Evolutionary conservation across 306 rosid species (phyloP), one percentile per base, ranked within the genome.

Genomic region (Geum urbanum): DNA sequence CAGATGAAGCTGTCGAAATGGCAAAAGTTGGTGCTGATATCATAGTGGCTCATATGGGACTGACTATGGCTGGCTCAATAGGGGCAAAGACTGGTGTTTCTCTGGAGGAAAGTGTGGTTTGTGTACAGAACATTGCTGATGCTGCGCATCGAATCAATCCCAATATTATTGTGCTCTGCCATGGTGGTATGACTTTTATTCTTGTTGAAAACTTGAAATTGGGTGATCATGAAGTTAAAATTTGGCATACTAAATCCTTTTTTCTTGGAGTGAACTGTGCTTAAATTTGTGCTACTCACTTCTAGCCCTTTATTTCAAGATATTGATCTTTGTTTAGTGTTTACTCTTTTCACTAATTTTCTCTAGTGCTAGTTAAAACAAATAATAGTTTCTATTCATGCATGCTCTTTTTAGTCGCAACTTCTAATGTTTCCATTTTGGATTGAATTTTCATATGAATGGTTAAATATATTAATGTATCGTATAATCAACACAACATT

Each of bases 1-100:
- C 77, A 80, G 55, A 81, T 66, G 98, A 87, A 84, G 95, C 96
- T 56, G 69, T 53, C 63, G 91, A 86, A 84, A 92, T 92, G 98
- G 84, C 96, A 63, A 78, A 85, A 76, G 96, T 72, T 54, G 96
- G 96, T 2, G 96, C 98, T 67, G 94, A 90, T 79, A 92, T 90
- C 64, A 82, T 92, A 67, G 98, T 92, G 20, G 97, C 96, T 44
- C 97, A 90, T 64, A 88, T 92, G 97, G 98, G 98, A 74, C 96
- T 92, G 75, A 92, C 96, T 20, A 86, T 96, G 66, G 85, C 98
- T 35, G 94, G 97, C 69, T 83, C 96, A 45, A 88, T 92, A 58
- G 98, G 98, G 40, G 96, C 98, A 32, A 85, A 84, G 83, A 88
- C 94, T 48, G 82, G 94, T 52, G 78, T 92, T 74, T 85, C 98